Evolutionary conservation across 345 rosid species (phyloP).

Genomic region (Geranium brycei): DNA sequence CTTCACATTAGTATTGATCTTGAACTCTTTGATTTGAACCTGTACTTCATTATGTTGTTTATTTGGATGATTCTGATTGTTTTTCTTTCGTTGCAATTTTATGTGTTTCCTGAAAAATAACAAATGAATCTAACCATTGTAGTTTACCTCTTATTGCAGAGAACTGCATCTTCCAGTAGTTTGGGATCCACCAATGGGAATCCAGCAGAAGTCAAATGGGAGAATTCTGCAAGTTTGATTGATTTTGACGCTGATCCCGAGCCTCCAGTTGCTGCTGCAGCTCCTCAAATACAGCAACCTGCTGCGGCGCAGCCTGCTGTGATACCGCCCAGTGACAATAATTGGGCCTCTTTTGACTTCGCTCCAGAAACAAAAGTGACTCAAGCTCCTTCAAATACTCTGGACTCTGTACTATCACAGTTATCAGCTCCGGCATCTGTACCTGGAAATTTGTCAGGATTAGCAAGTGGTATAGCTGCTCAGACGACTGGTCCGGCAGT

Average conservation of each 20-base stretch:
- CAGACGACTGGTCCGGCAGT: conserved; percentile 16
- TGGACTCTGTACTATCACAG: conserved; percentile 76
- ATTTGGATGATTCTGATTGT: not conserved
- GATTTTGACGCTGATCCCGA: conserved; percentile 84
- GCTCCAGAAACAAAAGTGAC: conserved; percentile 33
- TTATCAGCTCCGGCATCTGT: conserved; percentile 40
- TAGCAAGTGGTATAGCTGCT: conserved; percentile 19
- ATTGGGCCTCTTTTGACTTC: conserved; percentile 73
- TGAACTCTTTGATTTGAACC: not conserved
- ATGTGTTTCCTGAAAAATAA: not conserved
- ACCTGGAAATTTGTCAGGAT: conserved; percentile 33
- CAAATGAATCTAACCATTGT: no score
- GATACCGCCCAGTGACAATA: conserved; percentile 34
- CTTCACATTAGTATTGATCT: not conserved
- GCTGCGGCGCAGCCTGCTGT: conserved; percentile 25
- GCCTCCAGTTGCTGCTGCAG: conserved; percentile 31
- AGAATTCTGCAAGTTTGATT: conserved; percentile 59
- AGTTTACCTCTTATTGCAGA: conserved; percentile 35
- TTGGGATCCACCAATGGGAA: conserved; percentile 49
- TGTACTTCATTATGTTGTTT: not conserved
- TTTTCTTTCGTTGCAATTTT: not conserved
- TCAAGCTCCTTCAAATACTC: conserved; percentile 41
- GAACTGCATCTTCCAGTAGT: conserved; percentile 53
- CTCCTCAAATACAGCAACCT: conserved; percentile 31
- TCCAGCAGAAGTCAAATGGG: conserved; percentile 52